phyloP scores from a whole-genome alignment of 768 basidiomycete genomes.

The Chalciporus chontae region DNA sequence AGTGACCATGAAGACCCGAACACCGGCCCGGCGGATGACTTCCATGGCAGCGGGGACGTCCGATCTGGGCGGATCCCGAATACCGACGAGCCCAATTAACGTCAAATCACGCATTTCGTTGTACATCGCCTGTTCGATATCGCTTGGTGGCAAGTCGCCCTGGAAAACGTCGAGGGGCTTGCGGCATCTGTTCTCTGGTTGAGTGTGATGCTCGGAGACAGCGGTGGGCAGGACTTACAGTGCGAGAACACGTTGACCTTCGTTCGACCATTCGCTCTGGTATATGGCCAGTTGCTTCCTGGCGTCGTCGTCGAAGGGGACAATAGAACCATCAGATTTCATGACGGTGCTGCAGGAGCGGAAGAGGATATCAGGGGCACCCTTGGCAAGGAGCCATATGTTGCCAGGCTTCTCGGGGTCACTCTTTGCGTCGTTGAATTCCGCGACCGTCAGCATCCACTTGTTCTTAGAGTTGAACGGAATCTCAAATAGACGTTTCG shows the following conservation, averaged over 20 bases:
- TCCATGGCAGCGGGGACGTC: slow-evolving; percentile 46
- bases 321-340: slow-evolving; percentile 31
- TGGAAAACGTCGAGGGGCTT: slow-evolving; percentile 16
- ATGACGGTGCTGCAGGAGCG: slow-evolving; percentile 35
- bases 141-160: slow-evolving; percentile 23
- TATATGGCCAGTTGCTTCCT: slow-evolving; percentile 18
- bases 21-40: slow-evolving; percentile 47
- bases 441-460: slow-evolving; percentile 50
- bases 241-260: slow-evolving; percentile 54
- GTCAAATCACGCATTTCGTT: slow-evolving; percentile 37
- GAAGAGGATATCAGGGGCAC: slow-evolving; percentile 57
- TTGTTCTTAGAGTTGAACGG: slow-evolving; percentile 53
- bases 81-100: slow-evolving; percentile 50
- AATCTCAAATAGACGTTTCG: slow-evolving; percentile 33
- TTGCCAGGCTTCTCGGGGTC: slow-evolving; percentile 4
- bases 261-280: slow-evolving; percentile 42
- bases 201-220: not conserved
- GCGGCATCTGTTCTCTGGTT: slow-evolving; percentile 7
- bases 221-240: slow-evolving; percentile 23
- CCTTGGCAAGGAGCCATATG: slow-evolving; percentile 47
- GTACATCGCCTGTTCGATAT: slow-evolving; percentile 38
- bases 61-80: slow-evolving; percentile 53
- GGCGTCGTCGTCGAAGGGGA: slow-evolving; percentile 26
- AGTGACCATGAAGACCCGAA: slow-evolving; percentile 54
- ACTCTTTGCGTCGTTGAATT: slow-evolving; percentile 17